Evolutionary conservation across 164 flowering plant genomes (phyloP), one percentile per base, ranked within the genome.

Genomic region (Tinospora cordifolia): DNA sequence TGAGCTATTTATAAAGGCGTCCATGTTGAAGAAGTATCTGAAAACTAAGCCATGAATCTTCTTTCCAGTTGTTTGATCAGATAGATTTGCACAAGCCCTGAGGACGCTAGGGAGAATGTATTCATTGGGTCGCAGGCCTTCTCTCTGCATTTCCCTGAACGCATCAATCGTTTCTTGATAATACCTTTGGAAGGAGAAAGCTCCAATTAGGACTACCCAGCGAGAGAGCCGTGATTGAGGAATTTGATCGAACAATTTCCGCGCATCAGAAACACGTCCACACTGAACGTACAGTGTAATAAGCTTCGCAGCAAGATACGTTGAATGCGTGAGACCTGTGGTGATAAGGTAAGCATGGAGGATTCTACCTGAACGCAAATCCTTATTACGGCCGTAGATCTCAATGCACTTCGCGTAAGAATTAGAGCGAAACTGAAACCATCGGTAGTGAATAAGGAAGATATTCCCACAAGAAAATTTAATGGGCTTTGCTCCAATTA

Each of bases 61-160:
- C 76, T 74, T 75, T 0, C 97, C 98, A 0, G 79, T 79, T 70
- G 47, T 27, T 38, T 39, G 21, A 77, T 84, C 83, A 15, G 68
- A 71, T 14, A 89, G 66, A 72, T 84, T 85, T 3, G 89, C 92
- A 63, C 95, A 88, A 14, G 95, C 90, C 76, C 81, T 90, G 11
- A 90, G 84, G 40, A 84, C 63, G 71, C 92, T 91, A 38, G 96
- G 94, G 46, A 88, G 71, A 24, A 88, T 82, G 69, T 79, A 87
- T 66, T 71, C 72, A 75, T 83, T 81, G 27, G 80, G 85, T 51
- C 60, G 67, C 13, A 79, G 7, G 14, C 86, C 87, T 72, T 78
- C 76, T 26, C 62, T 74, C 44, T 68, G 90, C 90, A 93, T 85
- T 72, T 86, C 84, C 8, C 34, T 26, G 65, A 88, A 87, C n/a